Evolutionary conservation across 164 flowering plant genomes (phyloP), one percentile per base, ranked within the genome.

Genomic region (Hamamelis virginiana): DNA sequence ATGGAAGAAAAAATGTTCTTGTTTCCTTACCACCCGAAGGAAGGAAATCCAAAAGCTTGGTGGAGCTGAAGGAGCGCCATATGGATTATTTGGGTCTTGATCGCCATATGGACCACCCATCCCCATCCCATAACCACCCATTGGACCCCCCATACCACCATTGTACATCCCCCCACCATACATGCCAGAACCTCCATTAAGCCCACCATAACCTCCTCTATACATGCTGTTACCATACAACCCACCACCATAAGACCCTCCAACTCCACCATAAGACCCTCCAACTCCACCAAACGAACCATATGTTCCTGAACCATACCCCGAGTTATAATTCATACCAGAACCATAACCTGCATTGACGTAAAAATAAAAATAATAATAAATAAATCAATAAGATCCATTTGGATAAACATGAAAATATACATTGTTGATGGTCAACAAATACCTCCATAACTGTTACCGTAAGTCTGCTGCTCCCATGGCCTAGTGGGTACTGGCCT

Each of bases 401-500:
- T 6, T 33, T 33, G 6, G 41, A 33, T 33, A 2, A 33, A 33
- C 41, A 33, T 33, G 41, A 33, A 33, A 33, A 33, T 33, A 6
- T 33, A 33, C 6, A 2, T 2, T 33, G 41, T 33, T 6, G 41
- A 33, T 33, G 6, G 6, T 33, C 41, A 33, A 33, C 41, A 33
- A 33, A 33, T 33, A 33, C 41, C 92, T 79, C 96, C 94, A 64
- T 79, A 80, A 50, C 63, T 84, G 71, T 59, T 81, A 48, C 91
- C 89, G 66, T 82, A 78, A 38, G 77, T 87, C 72, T 84, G 91
- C 79, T 33, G 41, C 6, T 92, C 94, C 98, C 97, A 94, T 25
- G 98, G 97, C 80, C 97, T 88, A n/a, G 92, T 9, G 5, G 98
- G 98, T n/a, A 90, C 76, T 59, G 94, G 90, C 81, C 98, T 83